Percentiles rank a stretch among this genome's conserved stretches.
Evolutionary conservation across 2,329 filamentous ascomycete genomes (phyloP).

Genomic region (Venturia pyrina): DNA sequence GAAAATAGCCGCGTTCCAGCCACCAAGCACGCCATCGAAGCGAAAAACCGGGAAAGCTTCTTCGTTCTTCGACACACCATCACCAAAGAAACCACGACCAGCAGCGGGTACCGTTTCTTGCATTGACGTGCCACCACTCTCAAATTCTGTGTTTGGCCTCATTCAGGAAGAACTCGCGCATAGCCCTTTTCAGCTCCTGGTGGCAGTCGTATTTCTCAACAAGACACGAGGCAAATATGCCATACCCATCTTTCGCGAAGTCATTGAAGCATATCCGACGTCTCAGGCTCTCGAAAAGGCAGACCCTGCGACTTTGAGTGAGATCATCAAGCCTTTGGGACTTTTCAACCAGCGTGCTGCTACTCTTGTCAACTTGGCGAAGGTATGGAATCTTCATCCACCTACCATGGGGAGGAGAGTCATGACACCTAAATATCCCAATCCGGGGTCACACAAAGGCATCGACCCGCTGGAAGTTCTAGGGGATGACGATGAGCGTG

Average conservation of each 20-base stretch:
- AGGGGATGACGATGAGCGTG: conserved; percentile 29
- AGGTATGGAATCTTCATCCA: conserved; percentile 54
- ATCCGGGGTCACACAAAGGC: conserved; percentile 32
- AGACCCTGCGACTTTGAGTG: conserved; percentile 44
- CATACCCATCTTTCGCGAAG: conserved; percentile 61
- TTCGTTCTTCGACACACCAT: conserved; percentile 4
- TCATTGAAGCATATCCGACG: conserved; percentile 61
- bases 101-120: conserved; percentile 10
- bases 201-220: conserved; percentile 79
- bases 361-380: conserved; percentile 60
- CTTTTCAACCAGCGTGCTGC: conserved; percentile 58
- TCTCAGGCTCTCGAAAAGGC: conserved; percentile 52
- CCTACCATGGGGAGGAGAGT: conserved; percentile 51
- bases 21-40: not conserved
- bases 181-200: conserved; percentile 68
- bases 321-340: conserved; percentile 60
- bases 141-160: conserved; percentile 52
- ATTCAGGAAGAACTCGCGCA: conserved; percentile 71
- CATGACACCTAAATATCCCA: conserved; percentile 47
- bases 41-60: not conserved
- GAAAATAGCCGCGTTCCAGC: not conserved
- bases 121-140: conserved; percentile 12
- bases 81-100: conserved; percentile 6
- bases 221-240: conserved; percentile 65
- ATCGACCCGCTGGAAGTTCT: conserved; percentile 38